Evolutionary conservation across 2,329 filamentous ascomycete genomes (phyloP), one percentile per base, ranked within the genome.

Genomic region (Claviceps lovelessii): DNA sequence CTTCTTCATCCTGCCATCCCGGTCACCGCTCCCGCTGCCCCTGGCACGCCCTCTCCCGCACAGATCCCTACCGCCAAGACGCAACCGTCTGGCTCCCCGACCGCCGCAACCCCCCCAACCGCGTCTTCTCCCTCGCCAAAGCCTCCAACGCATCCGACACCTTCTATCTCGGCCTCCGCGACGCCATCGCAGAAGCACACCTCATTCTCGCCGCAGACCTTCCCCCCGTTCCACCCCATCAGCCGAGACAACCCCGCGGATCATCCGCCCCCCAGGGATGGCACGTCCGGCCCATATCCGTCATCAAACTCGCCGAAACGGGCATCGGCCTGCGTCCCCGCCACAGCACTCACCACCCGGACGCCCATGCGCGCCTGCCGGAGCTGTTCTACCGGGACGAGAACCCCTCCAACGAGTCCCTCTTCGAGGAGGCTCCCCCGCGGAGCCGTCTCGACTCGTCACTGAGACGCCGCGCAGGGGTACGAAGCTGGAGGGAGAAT

Each of bases 141-240:
- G 64, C 73, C 0, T 74, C 73, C 0, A 74, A 77, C 53, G 50
- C 71, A 5, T 74, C 75, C 0, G 69, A 72, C 4, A 72, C 70
- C 8, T 69, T 80, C 47, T 79, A 77, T 62, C 70, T 73, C 13
- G 77, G 77, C 3, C 65, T 79, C 11, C 70, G 73, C 5, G 75
- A 74, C 10, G 69, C 69, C 6, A 64, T 80, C 2, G 65, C 74
- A 7, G 75, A 80, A 58, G 68, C 73, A 53, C 63, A 63, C 23
- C 58, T 65, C 9, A 56, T 55, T n/a, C 62, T 69, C 2, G 60
- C 61, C 5, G 60, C 63, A 13, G 64, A 68, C 42, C 23, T 66
- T 65, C 37, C 37, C 35, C 35, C 35, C 9, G 8, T 4, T 13
- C 35, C 35, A 37, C 35, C 9, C 35, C 8, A 10, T 13, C 35